Conservation (phyloP, 805 yeast species). For the Torulaspora quercuum region DNA sequence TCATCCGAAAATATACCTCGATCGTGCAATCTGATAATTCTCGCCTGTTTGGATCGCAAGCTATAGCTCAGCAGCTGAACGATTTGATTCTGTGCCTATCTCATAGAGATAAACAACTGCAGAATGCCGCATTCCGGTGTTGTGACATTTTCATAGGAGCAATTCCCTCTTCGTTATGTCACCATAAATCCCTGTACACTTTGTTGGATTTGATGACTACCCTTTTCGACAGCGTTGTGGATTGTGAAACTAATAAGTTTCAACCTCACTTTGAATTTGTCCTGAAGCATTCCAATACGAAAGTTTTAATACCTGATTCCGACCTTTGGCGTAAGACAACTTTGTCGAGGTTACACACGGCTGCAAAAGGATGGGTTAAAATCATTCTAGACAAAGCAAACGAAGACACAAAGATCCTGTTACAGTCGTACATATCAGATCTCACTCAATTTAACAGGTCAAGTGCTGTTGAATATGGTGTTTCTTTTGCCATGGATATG, state of each 20-base stretch:
- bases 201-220: constrained; percentile 76
- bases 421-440: constrained; percentile 70
- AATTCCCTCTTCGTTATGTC: constrained; percentile 78
- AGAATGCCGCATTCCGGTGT: constrained; percentile 74
- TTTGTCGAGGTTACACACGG: constrained; percentile 52
- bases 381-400: constrained; percentile 55
- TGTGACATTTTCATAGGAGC: constrained; percentile 62
- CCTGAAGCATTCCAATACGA: constrained; percentile 40
- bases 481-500: constrained; percentile 86
- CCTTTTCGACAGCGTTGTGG: constrained; percentile 73
- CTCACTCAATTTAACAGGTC: constrained; percentile 37
- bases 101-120: constrained; percentile 70
- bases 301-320: constrained; percentile 49
- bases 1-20: constrained; percentile 54
- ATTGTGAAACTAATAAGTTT: constrained; percentile 79
- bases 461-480: constrained; percentile 65
- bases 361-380: constrained; percentile 66
- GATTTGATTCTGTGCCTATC: constrained; percentile 67
- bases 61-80: constrained; percentile 65
- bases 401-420: constrained; percentile 71
- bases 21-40: constrained; percentile 52
- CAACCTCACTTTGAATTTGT: constrained; percentile 73
- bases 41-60: constrained; percentile 52
- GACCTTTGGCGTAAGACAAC: constrained; percentile 80
- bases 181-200: constrained; percentile 66